Conservation (phyloP, 202 grass and related monocot genomes). For the Tripidium arundinaceum region DNA sequence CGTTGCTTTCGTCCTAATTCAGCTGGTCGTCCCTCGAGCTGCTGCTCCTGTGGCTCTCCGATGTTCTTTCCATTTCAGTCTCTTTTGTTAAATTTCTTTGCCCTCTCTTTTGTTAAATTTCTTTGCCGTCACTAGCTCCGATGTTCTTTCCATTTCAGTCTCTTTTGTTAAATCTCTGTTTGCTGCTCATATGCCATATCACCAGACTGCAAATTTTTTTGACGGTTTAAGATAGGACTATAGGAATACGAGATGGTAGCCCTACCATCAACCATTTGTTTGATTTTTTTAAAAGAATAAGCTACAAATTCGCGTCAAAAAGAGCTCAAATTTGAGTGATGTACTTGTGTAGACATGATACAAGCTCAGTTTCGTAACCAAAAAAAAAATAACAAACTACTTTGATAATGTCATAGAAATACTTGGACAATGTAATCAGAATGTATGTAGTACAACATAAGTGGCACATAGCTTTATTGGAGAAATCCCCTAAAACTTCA, state of each 20-base stretch:
- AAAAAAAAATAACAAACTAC: not conserved
- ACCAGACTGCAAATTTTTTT: no score
- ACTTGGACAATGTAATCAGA: not conserved
- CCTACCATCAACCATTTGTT: no score
- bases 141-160: not conserved
- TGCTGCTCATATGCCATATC: no score
- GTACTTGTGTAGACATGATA: no score
- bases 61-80: not conserved
- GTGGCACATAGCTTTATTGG: not conserved
- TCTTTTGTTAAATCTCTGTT: no score
- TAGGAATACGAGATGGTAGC: no score
- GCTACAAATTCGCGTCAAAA: no score
- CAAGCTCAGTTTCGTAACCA: no score
- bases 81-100: not conserved
- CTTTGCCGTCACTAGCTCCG: no score
- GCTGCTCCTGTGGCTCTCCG: not conserved
- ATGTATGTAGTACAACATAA: no score
- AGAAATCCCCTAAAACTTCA: not conserved
- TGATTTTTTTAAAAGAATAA: not conserved
- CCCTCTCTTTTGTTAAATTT: not conserved
- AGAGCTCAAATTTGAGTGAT: no score
- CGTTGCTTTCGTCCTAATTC: slow-evolving; percentile 11
- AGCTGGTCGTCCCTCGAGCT: not conserved
- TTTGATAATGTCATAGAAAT: not conserved
- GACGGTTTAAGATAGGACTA: no score